A percentile compares a stretch with the other conserved stretches of the same genome.
Evolutionary conservation across 2,329 filamentous ascomycete genomes (phyloP).

Genomic region (Penicillium sp.): DNA sequence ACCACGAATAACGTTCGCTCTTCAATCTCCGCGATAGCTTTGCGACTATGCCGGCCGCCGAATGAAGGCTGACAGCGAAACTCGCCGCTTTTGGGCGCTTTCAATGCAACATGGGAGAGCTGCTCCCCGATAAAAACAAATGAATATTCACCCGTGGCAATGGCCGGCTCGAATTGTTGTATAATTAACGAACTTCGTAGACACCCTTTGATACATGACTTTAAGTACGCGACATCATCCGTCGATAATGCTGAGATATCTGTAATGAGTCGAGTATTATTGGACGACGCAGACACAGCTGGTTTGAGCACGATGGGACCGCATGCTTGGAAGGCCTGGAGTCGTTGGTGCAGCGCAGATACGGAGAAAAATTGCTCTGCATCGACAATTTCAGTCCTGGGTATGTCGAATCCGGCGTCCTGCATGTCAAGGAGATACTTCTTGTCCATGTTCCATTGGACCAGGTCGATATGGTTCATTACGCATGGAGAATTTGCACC

Average conservation of each 20-base stretch:
- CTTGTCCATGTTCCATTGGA: neutral
- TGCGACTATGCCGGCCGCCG: neutral
- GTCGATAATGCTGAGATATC: neutral
- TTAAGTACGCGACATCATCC: neutral
- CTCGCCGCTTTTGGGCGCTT: neutral
- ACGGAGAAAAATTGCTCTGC: neutral
- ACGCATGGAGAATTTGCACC: neutral
- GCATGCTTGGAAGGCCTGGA: neutral
- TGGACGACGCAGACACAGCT: neutral
- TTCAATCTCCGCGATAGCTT: neutral
- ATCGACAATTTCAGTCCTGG: neutral
- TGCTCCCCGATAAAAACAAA: neutral
- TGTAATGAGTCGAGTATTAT: neutral
- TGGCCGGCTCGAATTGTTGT: neutral
- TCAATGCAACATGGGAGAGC: neutral
- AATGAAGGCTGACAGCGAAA: neutral
- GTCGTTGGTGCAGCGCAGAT: neutral
- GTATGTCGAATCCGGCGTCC: neutral
- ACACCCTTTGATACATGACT: neutral
- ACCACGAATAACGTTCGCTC: neutral
- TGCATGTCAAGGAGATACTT: neutral
- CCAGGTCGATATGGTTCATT: neutral
- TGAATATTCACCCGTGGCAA: neutral
- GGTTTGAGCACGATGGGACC: neutral
- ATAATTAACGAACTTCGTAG: neutral